Percentiles rank a stretch among this genome's conserved stretches.
These are phyloP conservation scores for Ambrosiella xylebori DNA, from an alignment of 2,329 filamentous ascomycete genomes.

Conservation along the genomic window DNA sequence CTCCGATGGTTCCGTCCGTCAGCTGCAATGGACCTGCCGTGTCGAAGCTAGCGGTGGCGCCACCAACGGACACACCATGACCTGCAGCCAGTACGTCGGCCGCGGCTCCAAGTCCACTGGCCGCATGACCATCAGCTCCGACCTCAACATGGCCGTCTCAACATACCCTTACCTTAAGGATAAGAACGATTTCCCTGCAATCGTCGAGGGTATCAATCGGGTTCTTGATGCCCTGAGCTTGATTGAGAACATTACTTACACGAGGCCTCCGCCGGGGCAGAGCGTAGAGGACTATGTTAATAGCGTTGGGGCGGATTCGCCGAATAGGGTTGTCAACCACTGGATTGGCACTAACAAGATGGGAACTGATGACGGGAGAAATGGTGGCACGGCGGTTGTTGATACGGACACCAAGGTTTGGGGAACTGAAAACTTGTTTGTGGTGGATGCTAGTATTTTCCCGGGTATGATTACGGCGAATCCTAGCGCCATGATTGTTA, in stretches of 20 bases:
- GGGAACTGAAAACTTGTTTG: slow-evolving; percentile 50
- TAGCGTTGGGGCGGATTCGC: slow-evolving; percentile 21
- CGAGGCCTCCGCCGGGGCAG: slow-evolving; percentile 31
- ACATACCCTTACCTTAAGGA: slow-evolving; percentile 43
- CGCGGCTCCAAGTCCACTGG: slow-evolving; percentile 46
- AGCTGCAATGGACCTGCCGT: slow-evolving; percentile 49
- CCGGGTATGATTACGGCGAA: slow-evolving; percentile 53
- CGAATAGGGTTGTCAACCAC: slow-evolving; percentile 30
- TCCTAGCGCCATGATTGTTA: slow-evolving; percentile 46
- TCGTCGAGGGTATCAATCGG: slow-evolving; percentile 46
- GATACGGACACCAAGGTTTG: slow-evolving; percentile 47
- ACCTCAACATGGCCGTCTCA: slow-evolving; percentile 40
- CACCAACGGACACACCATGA: slow-evolving; percentile 25
- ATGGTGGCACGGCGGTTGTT: slow-evolving; percentile 40
- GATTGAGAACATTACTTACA: slow-evolving; percentile 34
- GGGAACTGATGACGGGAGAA: slow-evolving; percentile 35
- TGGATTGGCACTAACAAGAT: slow-evolving; percentile 45
- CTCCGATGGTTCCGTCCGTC: slow-evolving; percentile 41
- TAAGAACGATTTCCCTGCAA: slow-evolving; percentile 41
- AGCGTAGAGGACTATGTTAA: slow-evolving; percentile 40
- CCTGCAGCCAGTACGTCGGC: slow-evolving; percentile 44
- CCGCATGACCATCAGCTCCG: slow-evolving; percentile 40
- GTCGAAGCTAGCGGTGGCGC: slow-evolving; percentile 37
- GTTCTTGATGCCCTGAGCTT: slow-evolving; percentile 35
- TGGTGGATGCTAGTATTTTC: slow-evolving; percentile 52